Evolutionary conservation across 1,284 basidiomycete genomes (phyloP).

Genomic region (Amylostereum chailletii): DNA sequence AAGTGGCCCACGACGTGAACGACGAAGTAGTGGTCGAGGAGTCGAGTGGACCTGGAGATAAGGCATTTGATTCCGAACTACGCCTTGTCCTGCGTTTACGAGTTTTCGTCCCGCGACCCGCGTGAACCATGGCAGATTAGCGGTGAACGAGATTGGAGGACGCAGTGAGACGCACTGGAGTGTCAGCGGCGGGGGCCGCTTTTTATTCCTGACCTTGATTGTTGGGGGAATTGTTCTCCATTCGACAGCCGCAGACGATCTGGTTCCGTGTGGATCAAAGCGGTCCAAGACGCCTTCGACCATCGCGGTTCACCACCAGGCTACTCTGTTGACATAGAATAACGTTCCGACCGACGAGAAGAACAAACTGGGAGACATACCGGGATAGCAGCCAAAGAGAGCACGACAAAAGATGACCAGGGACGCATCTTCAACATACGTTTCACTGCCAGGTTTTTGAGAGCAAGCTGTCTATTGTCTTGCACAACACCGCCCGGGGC

Average conservation of each 20-base stretch:
- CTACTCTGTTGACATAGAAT: not conserved
- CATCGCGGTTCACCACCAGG: slow-evolving; percentile 1
- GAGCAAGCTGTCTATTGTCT: not conserved
- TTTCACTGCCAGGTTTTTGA: not conserved
- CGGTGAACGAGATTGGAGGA: not conserved
- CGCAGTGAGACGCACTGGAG: slow-evolving; percentile 9
- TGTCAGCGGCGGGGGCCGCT: slow-evolving; percentile 13
- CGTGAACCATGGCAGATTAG: not conserved
- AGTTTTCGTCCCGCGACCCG: not conserved
- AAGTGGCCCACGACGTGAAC: slow-evolving; percentile 9
- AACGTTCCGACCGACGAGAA: slow-evolving; percentile 3
- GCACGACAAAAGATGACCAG: not conserved
- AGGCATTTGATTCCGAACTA: slow-evolving; percentile 7
- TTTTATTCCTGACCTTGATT: slow-evolving; percentile 14
- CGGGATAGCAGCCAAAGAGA: not conserved
- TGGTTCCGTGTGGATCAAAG: slow-evolving; percentile 4
- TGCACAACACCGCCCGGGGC: not conserved
- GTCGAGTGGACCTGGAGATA: slow-evolving; percentile 9
- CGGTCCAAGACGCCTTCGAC: slow-evolving; percentile 1
- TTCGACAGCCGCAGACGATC: slow-evolving; percentile 9
- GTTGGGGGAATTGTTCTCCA: slow-evolving; percentile 14
- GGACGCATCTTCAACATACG: not conserved
- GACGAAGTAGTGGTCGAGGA: slow-evolving; percentile 8
- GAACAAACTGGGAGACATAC: slow-evolving; percentile 1
- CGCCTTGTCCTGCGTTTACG: slow-evolving; percentile 7